Conservation (phyloP, 768 basidiomycete genomes). For the Mrakia frigida region DNA sequence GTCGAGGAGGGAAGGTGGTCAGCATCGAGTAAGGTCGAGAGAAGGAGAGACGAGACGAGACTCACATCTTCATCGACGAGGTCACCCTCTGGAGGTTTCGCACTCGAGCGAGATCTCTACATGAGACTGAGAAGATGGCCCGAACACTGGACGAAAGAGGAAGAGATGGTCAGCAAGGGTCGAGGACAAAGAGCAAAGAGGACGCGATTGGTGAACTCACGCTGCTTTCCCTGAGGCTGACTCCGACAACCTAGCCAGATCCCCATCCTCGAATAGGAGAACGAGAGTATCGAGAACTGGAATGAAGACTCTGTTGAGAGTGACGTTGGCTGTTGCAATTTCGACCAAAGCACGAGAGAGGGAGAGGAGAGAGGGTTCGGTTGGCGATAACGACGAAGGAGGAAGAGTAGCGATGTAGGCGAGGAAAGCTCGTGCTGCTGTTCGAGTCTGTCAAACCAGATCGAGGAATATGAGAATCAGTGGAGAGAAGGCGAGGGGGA, state of each 20-base stretch:
- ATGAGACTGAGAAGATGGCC: slow-evolving; percentile 11
- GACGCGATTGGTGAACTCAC: slow-evolving; percentile 47
- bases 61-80: slow-evolving; percentile 78
- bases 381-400: slow-evolving; percentile 16
- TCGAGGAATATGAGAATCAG: background rate
- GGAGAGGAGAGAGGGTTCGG: slow-evolving; percentile 27
- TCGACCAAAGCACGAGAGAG: slow-evolving; percentile 39
- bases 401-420: slow-evolving; percentile 57
- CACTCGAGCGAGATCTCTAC: slow-evolving; percentile 27
- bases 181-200: background rate
- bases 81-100: slow-evolving; percentile 69
- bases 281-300: slow-evolving; percentile 74
- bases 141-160: slow-evolving; percentile 12
- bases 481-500: too few species aligned
- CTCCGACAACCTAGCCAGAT: slow-evolving; percentile 52
- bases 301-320: slow-evolving; percentile 68
- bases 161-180: background rate
- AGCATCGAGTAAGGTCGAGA: background rate
- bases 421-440: slow-evolving; percentile 59
- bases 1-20: background rate
- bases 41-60: slow-evolving; percentile 23
- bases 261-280: slow-evolving; percentile 64
- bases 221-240: slow-evolving; percentile 45
- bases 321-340: slow-evolving; percentile 54
- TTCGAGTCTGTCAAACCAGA: slow-evolving; percentile 55